A percentile compares a stretch with the other conserved stretches of the same genome.
Evolutionary conservation across 139 green algal species (phyloP).

Genomic region (Astrephomene gubernaculifera): DNA sequence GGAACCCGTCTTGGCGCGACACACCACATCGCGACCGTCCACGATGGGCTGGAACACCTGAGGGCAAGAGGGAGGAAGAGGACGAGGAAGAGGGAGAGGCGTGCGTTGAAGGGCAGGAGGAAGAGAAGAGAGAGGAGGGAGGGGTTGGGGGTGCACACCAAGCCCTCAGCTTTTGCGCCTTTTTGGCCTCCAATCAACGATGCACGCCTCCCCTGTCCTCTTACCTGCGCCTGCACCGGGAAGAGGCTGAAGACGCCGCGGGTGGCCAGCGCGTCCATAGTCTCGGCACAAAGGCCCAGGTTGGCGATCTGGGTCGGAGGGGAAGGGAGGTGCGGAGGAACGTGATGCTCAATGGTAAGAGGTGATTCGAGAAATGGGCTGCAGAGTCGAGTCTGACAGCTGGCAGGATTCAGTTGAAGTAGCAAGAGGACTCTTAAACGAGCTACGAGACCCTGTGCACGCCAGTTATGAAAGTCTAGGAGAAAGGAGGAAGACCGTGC

Average conservation of each 20-base stretch:
- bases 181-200: too few species aligned
- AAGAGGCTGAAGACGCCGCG: conserved; percentile 85
- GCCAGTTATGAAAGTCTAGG: too few species aligned
- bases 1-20: conserved; percentile 92
- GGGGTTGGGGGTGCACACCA: background rate
- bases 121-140: background rate
- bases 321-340: too few species aligned
- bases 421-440: too few species aligned
- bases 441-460: too few species aligned
- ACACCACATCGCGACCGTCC: conserved; percentile 92
- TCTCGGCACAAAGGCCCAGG: conserved; percentile 76
- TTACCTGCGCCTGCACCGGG: conserved; percentile 80
- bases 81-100: background rate
- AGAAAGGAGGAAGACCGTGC: too few species aligned
- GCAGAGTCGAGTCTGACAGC: too few species aligned
- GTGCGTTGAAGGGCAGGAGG: too few species aligned
- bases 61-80: background rate
- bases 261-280: conserved; percentile 74
- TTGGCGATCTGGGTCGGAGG: conserved; percentile 68
- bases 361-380: too few species aligned
- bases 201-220: background rate
- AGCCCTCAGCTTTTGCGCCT: background rate
- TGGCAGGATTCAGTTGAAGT: too few species aligned
- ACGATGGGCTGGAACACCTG: conserved; percentile 80
- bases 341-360: too few species aligned